A percentile compares a stretch with the other conserved stretches of the same genome.
phyloP scores from a whole-genome alignment of 176 grass and related monocot genomes.

The Zizania latifolia region DNA sequence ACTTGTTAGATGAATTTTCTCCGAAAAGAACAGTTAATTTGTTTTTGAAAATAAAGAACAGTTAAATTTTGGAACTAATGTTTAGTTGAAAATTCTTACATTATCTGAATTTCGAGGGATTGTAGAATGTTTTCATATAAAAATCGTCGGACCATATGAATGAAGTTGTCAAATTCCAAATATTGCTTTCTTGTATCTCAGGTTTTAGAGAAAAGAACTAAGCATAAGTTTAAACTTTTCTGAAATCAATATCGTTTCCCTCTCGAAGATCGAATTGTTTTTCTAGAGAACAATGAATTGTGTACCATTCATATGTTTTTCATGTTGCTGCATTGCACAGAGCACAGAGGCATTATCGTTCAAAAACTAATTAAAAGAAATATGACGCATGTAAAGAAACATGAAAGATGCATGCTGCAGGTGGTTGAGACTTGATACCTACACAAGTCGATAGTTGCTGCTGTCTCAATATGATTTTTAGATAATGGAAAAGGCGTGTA shows the following conservation, averaged over 20 bases:
- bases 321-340: not conserved
- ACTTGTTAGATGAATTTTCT: too few species aligned
- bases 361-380: too few species aligned
- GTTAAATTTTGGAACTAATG: not conserved
- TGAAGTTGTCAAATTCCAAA: not conserved
- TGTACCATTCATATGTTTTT: not conserved
- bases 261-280: too few species aligned
- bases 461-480: too few species aligned
- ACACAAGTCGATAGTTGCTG: not conserved
- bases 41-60: not conserved
- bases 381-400: too few species aligned
- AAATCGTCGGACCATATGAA: not conserved
- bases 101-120: not conserved
- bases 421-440: not conserved
- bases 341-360: not conserved
- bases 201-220: not conserved
- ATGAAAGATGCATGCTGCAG: not conserved
- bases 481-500: too few species aligned
- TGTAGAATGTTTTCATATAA: too few species aligned
- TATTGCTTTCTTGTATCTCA: not conserved
- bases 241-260: not conserved
- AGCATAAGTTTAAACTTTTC: not conserved
- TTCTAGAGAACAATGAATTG: not conserved
- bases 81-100: not conserved
- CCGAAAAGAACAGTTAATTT: too few species aligned